Evolutionary conservation across 768 basidiomycete genomes (phyloP).

Genomic region (Hortiboletus flavorubellus): DNA sequence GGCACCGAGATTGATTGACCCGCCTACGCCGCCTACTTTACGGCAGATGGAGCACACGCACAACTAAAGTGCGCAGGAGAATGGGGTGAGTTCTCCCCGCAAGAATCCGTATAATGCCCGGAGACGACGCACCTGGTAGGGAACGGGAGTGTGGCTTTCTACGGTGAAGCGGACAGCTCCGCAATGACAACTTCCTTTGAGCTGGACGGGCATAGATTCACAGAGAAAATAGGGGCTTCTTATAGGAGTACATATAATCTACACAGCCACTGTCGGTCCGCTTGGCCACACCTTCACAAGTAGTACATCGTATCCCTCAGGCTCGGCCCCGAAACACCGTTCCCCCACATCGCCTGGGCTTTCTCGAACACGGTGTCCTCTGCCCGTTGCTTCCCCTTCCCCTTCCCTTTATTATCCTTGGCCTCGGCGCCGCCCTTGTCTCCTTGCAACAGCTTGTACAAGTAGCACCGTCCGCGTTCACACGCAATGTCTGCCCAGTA

Average conservation of each 20-base stretch:
- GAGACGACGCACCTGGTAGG: constrained; percentile 49
- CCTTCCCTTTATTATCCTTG: constrained; percentile 21
- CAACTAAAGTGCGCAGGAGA: constrained; percentile 32
- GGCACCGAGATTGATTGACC: constrained; percentile 65
- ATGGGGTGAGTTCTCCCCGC: neutral
- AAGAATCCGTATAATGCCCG: neutral
- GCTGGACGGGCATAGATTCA: constrained; percentile 46
- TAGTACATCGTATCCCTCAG: constrained; percentile 75
- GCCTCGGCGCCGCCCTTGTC: constrained; percentile 10
- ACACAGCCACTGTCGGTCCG: neutral
- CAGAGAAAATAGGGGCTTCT: neutral
- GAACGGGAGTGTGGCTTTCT: constrained; percentile 52
- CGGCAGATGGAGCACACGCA: constrained; percentile 70
- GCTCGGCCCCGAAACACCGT: constrained; percentile 45
- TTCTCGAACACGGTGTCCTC: constrained; percentile 52
- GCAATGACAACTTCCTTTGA: constrained; percentile 40
- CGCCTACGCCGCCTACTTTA: constrained; percentile 64
- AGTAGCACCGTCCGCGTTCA: constrained; percentile 52
- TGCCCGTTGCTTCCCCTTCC: constrained; percentile 30
- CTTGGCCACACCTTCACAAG: constrained; percentile 26
- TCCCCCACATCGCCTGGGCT: constrained; percentile 52
- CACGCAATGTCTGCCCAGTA: constrained; percentile 48
- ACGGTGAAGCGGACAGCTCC: constrained; percentile 35
- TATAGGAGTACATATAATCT: neutral
- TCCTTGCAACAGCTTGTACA: constrained; percentile 43